phyloP scores from a whole-genome alignment of 495 filamentous ascomycete species.

The Daldinia vernicosa region DNA sequence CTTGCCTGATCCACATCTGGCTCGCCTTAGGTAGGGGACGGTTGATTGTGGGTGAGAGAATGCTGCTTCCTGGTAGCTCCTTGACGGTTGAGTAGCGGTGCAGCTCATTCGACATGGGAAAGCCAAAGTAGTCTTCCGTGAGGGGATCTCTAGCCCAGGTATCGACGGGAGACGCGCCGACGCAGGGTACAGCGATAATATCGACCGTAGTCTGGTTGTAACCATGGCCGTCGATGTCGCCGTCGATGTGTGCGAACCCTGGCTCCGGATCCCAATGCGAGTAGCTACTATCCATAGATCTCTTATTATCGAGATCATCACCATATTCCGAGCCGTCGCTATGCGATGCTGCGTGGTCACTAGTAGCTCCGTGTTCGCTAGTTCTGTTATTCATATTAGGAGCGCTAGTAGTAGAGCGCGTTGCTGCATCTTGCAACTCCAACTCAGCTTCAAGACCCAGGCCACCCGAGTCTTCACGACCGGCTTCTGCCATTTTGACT shows the following conservation, averaged over 20 bases:
- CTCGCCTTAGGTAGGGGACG: slow-evolving; percentile 41
- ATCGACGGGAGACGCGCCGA: slow-evolving; percentile 55
- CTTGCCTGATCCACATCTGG: slow-evolving; percentile 54
- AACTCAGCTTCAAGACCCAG: slow-evolving; percentile 22
- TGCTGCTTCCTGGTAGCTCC: slow-evolving; percentile 42
- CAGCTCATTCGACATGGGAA: slow-evolving; percentile 34
- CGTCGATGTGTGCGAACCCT: slow-evolving; percentile 54
- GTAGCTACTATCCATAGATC: slow-evolving; percentile 25
- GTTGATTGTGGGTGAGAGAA: slow-evolving; percentile 46
- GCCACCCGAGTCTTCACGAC: slow-evolving; percentile 17
- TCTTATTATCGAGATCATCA: slow-evolving; percentile 24
- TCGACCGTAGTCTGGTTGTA: slow-evolving; percentile 60
- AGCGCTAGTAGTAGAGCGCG: slow-evolving; percentile 6
- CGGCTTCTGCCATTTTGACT: slow-evolving; percentile 11
- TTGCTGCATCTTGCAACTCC: slow-evolving; percentile 23
- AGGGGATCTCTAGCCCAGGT: slow-evolving; percentile 55
- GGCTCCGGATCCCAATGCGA: slow-evolving; percentile 45
- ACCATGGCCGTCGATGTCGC: slow-evolving; percentile 52
- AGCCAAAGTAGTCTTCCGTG: slow-evolving; percentile 48
- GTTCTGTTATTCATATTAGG: slow-evolving; percentile 5
- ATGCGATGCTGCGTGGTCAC: slow-evolving; percentile 6
- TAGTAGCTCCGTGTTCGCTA: slow-evolving; percentile 1
- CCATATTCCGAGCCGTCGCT: slow-evolving; percentile 27
- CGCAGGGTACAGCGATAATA: slow-evolving; percentile 57
- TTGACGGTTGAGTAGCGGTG: slow-evolving; percentile 41